Evolutionary conservation across 805 yeast species (phyloP), one percentile per base, ranked within the genome.

Genomic region (Soucietia sequanensis): DNA sequence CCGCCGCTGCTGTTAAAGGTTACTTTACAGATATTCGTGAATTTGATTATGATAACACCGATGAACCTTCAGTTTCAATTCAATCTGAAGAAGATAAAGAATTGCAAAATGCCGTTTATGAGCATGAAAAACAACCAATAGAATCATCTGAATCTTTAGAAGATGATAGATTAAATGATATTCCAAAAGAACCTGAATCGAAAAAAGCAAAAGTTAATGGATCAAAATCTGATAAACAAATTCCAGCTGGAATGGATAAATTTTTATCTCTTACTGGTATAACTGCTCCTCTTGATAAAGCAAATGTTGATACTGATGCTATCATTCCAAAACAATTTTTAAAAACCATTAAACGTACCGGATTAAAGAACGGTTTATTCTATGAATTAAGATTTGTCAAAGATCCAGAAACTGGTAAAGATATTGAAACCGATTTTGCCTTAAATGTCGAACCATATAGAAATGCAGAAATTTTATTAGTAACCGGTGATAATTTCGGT

Each of bases 281-380:
- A 48, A 88, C 96, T 39, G 99, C 99, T 30, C 97, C 97, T 42
- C 72, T 93, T 49, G 91, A 86, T 54, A 86, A 84, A 68, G 95
- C 96, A 30, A 93, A 93, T 57, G 93, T 93, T 43, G 99, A 93
- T 62, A 93, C 99, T 24, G 99, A 93, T 68, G 98, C 98, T 40
- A 93, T 93, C 48, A 93, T 93, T 66, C 99, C 99, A 58, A 93
- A 93, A 65, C 99, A 93, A 70, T 93, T 93, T 70, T 77, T 93
- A 65, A 93, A 93, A 68, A 93, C 99, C 8, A 93, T 93, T 64
- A 93, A 93, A 70, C 83, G 98, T 69, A 93, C 99, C 17, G 99
- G 99, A 42, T 77, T 93, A 49, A 76, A 75, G 41, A 69, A 75
- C 30, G 99, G 98, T 56, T 73, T 93, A 50, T 93, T 93, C 71